These are phyloP conservation scores for Areca catechu DNA, from an alignment of 176 grass and related monocot species.

Conservation along the genomic window DNA sequence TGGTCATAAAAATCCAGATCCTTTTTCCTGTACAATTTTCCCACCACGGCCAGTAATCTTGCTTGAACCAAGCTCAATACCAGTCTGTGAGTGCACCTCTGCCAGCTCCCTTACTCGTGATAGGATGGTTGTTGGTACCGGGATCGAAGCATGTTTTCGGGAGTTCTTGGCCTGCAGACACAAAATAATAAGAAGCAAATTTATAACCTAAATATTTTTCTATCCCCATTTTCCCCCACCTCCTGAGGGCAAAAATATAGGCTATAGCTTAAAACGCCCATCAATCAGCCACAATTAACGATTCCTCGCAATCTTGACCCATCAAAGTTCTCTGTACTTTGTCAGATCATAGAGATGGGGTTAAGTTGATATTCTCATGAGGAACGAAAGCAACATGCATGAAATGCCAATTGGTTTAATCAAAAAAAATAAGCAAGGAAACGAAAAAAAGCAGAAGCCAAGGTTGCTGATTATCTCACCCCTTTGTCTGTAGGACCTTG, in stretches of 20 bases:
- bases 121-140: slow-evolving; percentile 70
- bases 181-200: slow-evolving; percentile 2
- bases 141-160: slow-evolving; percentile 57
- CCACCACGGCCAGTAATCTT: slow-evolving; percentile 30
- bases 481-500: slow-evolving; percentile 44
- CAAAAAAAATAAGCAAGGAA: not conserved
- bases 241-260: too few relatives aligned
- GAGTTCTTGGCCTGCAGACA: slow-evolving; percentile 40
- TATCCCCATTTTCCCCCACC: too few relatives aligned
- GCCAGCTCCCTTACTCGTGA: slow-evolving; percentile 69
- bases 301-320: too few relatives aligned
- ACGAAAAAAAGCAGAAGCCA: not conserved
- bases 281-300: too few relatives aligned
- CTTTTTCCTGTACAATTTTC: slow-evolving; percentile 56
- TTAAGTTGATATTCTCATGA: too few relatives aligned
- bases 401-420: too few relatives aligned
- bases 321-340: too few relatives aligned
- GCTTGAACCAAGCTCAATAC: slow-evolving; percentile 19
- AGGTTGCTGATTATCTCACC: slow-evolving; percentile 24
- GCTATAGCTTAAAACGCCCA: too few relatives aligned
- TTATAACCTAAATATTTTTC: not conserved
- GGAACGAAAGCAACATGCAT: too few relatives aligned
- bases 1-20: slow-evolving; percentile 77
- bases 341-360: too few relatives aligned
- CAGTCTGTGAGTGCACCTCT: slow-evolving; percentile 41